phyloP scores from a whole-genome alignment of 2,329 filamentous ascomycete species.

The Huntiella savannae region DNA sequence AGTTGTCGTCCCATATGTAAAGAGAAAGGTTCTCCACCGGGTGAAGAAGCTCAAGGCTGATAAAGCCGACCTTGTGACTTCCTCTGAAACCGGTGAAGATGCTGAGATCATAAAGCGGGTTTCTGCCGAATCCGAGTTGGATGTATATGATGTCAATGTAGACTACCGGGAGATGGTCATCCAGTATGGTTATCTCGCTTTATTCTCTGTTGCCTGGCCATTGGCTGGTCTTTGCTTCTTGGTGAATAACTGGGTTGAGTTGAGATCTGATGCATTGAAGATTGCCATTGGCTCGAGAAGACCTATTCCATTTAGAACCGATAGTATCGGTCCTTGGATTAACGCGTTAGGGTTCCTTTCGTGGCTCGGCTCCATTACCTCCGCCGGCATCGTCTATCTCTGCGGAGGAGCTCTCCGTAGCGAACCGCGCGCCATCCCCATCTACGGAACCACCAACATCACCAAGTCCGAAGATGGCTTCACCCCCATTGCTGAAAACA shows the following conservation, averaged over 20 bases:
- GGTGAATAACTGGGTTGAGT: slow-evolving; percentile 89
- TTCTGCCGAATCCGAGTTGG: slow-evolving; percentile 63
- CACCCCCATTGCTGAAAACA: not conserved
- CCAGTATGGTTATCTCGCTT: slow-evolving; percentile 66
- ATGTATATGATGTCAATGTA: slow-evolving; percentile 69
- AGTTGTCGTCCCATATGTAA: slow-evolving; percentile 66
- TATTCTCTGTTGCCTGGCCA: slow-evolving; percentile 91
- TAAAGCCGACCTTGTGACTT: slow-evolving; percentile 21
- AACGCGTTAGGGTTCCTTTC: slow-evolving; percentile 73
- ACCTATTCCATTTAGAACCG: slow-evolving; percentile 73
- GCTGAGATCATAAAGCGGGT: slow-evolving; percentile 62
- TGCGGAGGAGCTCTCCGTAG: slow-evolving; percentile 33
- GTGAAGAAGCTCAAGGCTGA: slow-evolving; percentile 51
- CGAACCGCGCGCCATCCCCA: slow-evolving; percentile 20
- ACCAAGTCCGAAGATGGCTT: not conserved
- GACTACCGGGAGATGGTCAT: slow-evolving; percentile 91
- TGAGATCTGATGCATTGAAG: slow-evolving; percentile 85
- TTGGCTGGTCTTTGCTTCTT: slow-evolving; percentile 78
- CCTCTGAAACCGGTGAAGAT: slow-evolving; percentile 55
- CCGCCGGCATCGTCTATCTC: slow-evolving; percentile 72
- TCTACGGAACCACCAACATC: not conserved
- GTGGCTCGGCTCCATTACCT: slow-evolving; percentile 81
- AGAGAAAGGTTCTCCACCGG: slow-evolving; percentile 58
- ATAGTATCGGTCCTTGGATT: slow-evolving; percentile 89
- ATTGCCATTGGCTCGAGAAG: slow-evolving; percentile 79